Conservation (phyloP, 2,329 filamentous ascomycete genomes). For the Penicillium sp. region DNA sequence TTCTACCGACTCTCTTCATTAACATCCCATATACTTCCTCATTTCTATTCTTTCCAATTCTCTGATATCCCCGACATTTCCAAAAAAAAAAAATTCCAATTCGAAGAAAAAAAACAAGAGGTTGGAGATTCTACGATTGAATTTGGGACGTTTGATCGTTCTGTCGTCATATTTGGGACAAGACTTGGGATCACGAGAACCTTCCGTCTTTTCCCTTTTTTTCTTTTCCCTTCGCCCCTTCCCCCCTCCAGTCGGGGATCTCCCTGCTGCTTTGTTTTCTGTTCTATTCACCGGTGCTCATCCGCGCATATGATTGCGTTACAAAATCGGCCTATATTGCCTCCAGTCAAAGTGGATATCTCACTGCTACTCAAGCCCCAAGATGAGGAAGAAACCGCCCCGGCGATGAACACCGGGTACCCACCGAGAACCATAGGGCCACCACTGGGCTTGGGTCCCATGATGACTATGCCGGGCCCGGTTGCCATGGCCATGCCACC, state of each 20-base stretch:
- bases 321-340: conserved; percentile 40
- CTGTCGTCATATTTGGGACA: neutral
- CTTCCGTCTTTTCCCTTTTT: conserved; percentile 3
- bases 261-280: neutral
- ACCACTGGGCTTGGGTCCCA: conserved; percentile 27
- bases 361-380: conserved; percentile 74
- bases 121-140: neutral
- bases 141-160: neutral
- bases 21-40: neutral
- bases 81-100: neutral
- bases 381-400: conserved; percentile 38
- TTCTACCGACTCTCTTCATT: neutral
- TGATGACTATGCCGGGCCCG: conserved; percentile 22
- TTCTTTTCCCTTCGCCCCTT: neutral
- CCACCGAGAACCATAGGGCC: conserved; percentile 27
- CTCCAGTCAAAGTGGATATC: conserved; percentile 85
- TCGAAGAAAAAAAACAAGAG: neutral
- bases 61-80: neutral
- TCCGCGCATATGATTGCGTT: conserved; percentile 45
- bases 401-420: conserved; percentile 33
- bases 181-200: conserved; percentile 1
- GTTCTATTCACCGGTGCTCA: neutral
- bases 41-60: neutral
- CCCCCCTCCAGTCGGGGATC: neutral
- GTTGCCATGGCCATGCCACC: conserved; percentile 24